Conservation (phyloP, 2,329 filamentous ascomycete genomes). For the Pochonia chlamydosporia region DNA sequence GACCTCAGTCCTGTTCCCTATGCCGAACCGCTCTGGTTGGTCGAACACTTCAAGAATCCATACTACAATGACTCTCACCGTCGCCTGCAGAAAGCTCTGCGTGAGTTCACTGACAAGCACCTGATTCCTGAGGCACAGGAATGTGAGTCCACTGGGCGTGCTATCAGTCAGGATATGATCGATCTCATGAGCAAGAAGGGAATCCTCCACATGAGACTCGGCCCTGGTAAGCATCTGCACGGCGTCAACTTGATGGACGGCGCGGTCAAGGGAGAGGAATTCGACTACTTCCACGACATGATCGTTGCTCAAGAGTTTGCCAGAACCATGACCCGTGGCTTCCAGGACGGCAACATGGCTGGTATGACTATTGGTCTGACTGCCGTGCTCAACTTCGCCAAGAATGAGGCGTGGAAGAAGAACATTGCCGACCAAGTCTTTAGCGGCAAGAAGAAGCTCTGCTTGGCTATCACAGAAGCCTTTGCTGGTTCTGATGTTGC, state of each 20-base stretch:
- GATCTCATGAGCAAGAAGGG: conserved; percentile 71
- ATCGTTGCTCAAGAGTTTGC: conserved; percentile 69
- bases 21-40: conserved; percentile 78
- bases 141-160: conserved; percentile 67
- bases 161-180: conserved; percentile 67
- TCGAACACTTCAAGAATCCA: conserved; percentile 68
- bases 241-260: conserved; percentile 63
- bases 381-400: conserved; percentile 73
- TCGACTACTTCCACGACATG: conserved; percentile 83
- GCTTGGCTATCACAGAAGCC: conserved; percentile 80
- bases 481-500: conserved; percentile 80
- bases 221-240: conserved; percentile 76
- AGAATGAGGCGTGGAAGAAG: conserved; percentile 59
- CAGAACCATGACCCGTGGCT: conserved; percentile 67
- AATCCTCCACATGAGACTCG: conserved; percentile 75
- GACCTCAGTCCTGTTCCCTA: conserved; percentile 76
- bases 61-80: conserved; percentile 76
- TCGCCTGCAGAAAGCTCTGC: conserved; percentile 60
- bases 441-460: conserved; percentile 80
- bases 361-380: conserved; percentile 81
- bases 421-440: conserved; percentile 67
- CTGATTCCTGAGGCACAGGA: conserved; percentile 69
- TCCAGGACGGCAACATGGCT: conserved; percentile 81
- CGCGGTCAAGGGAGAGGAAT: conserved; percentile 69
- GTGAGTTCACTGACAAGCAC: conserved; percentile 67